Evolutionary conservation across 2,329 filamentous ascomycete species (phyloP), one percentile per base, ranked within the genome.

Genomic region (Neodidymelliopsis sp.): DNA sequence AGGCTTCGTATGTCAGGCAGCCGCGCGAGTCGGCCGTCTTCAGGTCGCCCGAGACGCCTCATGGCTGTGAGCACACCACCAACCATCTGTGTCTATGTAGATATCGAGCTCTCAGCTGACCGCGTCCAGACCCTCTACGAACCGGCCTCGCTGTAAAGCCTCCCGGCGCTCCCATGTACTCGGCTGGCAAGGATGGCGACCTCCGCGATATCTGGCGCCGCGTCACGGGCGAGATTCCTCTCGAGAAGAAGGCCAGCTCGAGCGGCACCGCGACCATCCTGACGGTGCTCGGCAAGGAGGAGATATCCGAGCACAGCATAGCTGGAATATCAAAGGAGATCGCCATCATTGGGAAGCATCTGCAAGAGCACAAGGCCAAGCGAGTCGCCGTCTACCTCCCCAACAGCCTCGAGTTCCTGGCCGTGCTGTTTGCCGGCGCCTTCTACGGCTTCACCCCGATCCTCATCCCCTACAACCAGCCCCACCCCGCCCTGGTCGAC

Each of bases 391-490:
- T 97, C 56, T 96, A 95, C 72, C 81, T 97, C 47, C 91, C 92
- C 31, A 97, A 99, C 79, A 96, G 91, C 35, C 81, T 96, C 64
- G 94, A 99, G 74, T 85, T 96, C 53, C 78, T 99, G 38, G 82
- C 84, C 24, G 81, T 88, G 6, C 77, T 97, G 15, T 96, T 99
- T 65, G 83, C 92, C 47, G 92, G 89, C 71, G 86, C 90, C 56
- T 97, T 97, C 76, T 93, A 96, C 73, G 89, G 88, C 65, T 81
- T 96, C 62, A 91, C 87, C 9, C 85, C 88, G n/a, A 83, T 96
- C 36, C 78, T 97, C 42, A 78, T 99, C 28, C 93, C 94, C 0
- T 95, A 91, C 70, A 86, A 92, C 64, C 82, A 92, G 55, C 76
- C 87, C 3, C 82, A 88, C 30, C 80, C 88, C 24, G 81, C 81